Evolutionary conservation across 805 yeast genomes (phyloP).

Genomic region (Yarrowia keelungensis): DNA sequence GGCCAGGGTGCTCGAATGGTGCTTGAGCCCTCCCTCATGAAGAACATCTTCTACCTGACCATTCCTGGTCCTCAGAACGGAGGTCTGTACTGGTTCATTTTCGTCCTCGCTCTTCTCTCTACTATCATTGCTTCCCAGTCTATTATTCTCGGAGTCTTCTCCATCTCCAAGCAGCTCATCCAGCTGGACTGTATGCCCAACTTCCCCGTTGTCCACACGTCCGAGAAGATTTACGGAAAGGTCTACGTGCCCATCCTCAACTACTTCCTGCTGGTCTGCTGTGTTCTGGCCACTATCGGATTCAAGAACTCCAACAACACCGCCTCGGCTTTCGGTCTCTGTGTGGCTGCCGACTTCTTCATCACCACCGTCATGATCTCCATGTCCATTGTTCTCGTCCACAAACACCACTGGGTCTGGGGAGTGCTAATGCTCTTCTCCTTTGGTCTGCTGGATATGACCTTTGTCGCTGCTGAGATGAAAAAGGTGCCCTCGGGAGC

Average conservation of each 20-base stretch:
- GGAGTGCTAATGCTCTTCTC: conserved; percentile 51
- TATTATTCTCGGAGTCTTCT: conserved; percentile 61
- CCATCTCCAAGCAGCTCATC: conserved; percentile 61
- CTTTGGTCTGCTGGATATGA: conserved; percentile 58
- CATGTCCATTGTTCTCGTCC: conserved; percentile 58
- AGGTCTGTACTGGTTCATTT: conserved; percentile 58
- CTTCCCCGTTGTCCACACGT: conserved; percentile 56
- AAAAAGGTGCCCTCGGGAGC: conserved; percentile 65
- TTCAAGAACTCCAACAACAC: conserved; percentile 53
- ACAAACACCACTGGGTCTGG: conserved; percentile 51
- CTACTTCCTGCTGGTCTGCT: conserved; percentile 60
- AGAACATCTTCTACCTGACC: conserved; percentile 58
- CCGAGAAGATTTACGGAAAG: conserved; percentile 56
- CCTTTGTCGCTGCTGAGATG: conserved; percentile 57
- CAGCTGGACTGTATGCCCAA: conserved; percentile 63
- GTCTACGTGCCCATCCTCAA: conserved; percentile 62
- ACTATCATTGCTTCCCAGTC: conserved; percentile 70
- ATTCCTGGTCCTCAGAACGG: conserved; percentile 59
- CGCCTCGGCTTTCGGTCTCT: conserved; percentile 65
- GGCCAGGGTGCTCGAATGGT: conserved; percentile 64
- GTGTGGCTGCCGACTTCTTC: conserved; percentile 62
- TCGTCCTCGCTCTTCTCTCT: conserved; percentile 61
- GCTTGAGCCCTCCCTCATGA: conserved; percentile 51
- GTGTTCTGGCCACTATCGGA: conserved; percentile 59
- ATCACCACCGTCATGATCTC: conserved; percentile 59